Percentiles rank a stretch among this genome's conserved stretches.
Evolutionary conservation across 2,329 filamentous ascomycete species (phyloP).

Genomic region (Aspergillus carbonarius): DNA sequence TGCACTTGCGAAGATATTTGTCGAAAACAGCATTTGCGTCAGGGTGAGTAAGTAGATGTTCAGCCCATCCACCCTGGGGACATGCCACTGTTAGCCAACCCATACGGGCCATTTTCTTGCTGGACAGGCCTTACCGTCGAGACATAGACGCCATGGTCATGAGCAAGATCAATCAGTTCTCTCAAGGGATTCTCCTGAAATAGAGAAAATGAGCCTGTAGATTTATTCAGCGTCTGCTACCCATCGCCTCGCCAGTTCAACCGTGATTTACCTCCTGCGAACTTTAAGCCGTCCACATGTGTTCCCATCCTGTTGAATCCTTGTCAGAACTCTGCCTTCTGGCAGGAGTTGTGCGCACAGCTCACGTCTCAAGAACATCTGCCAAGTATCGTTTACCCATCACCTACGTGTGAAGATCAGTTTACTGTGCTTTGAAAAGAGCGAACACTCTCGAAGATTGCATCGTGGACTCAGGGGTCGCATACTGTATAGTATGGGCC

Average conservation of each 20-base stretch:
- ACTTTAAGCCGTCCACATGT: conserved; percentile 57
- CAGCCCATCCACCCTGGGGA: conserved; percentile 53
- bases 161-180: conserved; percentile 52
- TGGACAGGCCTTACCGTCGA: conserved; percentile 43
- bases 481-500: conserved; percentile 56
- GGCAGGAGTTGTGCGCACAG: not conserved
- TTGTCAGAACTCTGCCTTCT: conserved; percentile 3
- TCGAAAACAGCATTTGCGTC: conserved; percentile 49
- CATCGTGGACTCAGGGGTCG: not conserved
- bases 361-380: conserved; percentile 55
- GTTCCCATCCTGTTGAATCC: conserved; percentile 48
- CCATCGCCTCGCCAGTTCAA: not conserved
- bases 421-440: not conserved
- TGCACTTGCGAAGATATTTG: conserved; percentile 53
- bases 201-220: conserved; percentile 50
- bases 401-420: conserved; percentile 26
- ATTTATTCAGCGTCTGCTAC: not conserved
- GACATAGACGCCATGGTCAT: conserved; percentile 52
- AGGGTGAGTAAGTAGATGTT: conserved; percentile 53
- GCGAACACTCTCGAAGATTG: not conserved
- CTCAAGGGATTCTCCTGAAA: conserved; percentile 48
- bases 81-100: not conserved
- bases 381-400: conserved; percentile 55
- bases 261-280: conserved; percentile 45
- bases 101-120: not conserved